Base-by-base conservation (phyloP, 257 asterid species). In the Orobanche coerulescens region DNA sequence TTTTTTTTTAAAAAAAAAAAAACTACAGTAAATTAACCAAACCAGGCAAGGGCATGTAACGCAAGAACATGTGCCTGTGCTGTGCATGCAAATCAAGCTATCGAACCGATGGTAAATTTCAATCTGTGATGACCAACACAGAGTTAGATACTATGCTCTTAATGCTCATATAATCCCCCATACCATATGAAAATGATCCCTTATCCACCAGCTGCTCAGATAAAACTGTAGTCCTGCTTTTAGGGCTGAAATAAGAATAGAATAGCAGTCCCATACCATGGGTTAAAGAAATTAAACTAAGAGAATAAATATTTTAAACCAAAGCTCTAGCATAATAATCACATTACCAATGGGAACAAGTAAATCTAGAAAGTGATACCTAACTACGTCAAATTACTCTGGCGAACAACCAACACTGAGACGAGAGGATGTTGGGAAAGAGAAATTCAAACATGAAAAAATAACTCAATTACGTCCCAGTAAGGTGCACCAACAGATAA, bases 171-270 rank as follows among this genome's bases (percentile, higher is more conserved):
- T 63, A 61, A 70, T 64, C 67, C 85, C 80, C 84, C 58, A 71
- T 80, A 80, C 84, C 87, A 85, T 81, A 76, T 74, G 67, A 59
- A 76, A 47, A 75, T 64, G 48, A 67, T 70, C 69, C 78, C 57
- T 78, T 73, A 76, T 22, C 70, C 70, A 63, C 82, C 85, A 73
- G 85, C 90, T 67, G 81, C 82, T 64, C 80, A 76, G 74, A 75
- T 58, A 67, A 65, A 82, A 62, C 73, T 70, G 75, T 86, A 72
- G 60, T 71, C 83, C 76, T 72, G 82, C 82, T 69, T 75, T 37
- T 58, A 67, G 59, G 61, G 67, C 73, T 68, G 61, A 68, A 58
- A 48, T 48, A 49, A 25, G 69, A 73, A 68, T 71, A 64, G 49
- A 60, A 73, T 69, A 64, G 70, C 64, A 76, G 50, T 67, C 66